A percentile compares a stretch with the other conserved stretches of the same genome.
Evolutionary conservation across 257 asterid genomes (phyloP).

Genomic region (Solanum arcanum): DNA sequence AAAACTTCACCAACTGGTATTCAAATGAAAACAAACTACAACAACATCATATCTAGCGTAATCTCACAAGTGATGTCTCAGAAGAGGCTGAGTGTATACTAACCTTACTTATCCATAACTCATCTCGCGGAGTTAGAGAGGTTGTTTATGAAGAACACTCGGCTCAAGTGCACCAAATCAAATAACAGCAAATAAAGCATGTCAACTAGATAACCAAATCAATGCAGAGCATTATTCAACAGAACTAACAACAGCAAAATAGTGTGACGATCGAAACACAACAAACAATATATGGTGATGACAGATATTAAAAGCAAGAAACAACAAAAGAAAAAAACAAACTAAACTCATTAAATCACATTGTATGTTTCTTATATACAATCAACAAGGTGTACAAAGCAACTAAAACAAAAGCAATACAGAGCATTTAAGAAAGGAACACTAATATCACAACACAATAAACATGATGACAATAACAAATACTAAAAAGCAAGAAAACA

Average conservation of each 20-base stretch:
- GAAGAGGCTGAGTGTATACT: neutral
- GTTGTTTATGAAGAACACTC: neutral
- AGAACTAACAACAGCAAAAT: neutral
- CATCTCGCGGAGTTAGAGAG: neutral
- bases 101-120: neutral
- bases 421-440: too few species aligned
- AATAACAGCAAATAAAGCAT: neutral
- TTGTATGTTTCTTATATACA: neutral
- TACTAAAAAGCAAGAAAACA: neutral
- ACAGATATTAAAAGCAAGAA: neutral
- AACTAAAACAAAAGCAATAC: neutral
- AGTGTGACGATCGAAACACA: neutral
- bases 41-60: neutral
- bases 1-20: neutral
- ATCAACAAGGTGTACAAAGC: neutral
- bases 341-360: neutral
- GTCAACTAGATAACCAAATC: neutral
- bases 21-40: neutral
- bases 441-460: too few species aligned
- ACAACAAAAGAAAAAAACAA: neutral
- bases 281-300: neutral
- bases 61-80: neutral
- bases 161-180: neutral
- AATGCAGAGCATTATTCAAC: neutral
- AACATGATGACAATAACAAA: neutral